A percentile compares a stretch with the other conserved stretches of the same genome.
Evolutionary conservation across 805 yeast genomes (phyloP).

Genomic region (Candida adriatica): DNA sequence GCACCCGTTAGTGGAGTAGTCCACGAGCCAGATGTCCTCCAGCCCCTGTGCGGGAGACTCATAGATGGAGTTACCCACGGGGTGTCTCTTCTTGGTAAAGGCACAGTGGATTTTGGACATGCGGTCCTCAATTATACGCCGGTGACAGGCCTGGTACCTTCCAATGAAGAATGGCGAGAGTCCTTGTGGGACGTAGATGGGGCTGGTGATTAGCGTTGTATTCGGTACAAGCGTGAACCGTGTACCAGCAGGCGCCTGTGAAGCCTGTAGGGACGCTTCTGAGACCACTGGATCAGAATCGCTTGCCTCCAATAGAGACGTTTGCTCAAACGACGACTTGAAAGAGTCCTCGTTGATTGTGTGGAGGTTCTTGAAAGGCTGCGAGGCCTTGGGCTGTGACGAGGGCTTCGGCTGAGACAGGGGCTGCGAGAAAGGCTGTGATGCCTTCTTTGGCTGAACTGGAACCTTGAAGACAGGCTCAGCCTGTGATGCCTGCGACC

Average conservation of each 20-base stretch:
- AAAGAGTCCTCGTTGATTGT: too few relatives aligned
- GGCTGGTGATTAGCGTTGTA: constrained; percentile 37
- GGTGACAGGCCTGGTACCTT: constrained; percentile 55
- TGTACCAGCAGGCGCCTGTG: constrained; percentile 44
- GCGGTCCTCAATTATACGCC: constrained; percentile 60
- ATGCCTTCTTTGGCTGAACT: constrained; percentile 5
- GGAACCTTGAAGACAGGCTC: constrained; percentile 21
- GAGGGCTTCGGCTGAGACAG: constrained; percentile 5
- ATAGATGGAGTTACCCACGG: constrained; percentile 45
- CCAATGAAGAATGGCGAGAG: constrained; percentile 68
- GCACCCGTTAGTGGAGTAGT: constrained; percentile 76
- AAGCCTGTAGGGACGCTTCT: too few relatives aligned
- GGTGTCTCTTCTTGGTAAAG: constrained; percentile 56
- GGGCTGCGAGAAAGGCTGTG: too few relatives aligned
- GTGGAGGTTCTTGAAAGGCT: too few relatives aligned
- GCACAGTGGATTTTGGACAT: constrained; percentile 83
- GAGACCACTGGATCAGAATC: too few relatives aligned
- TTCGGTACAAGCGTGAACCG: constrained; percentile 55
- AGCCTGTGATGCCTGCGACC: constrained; percentile 9
- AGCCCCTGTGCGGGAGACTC: constrained; percentile 70
- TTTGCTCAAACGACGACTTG: too few relatives aligned
- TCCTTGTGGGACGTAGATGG: constrained; percentile 60
- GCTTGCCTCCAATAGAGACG: too few relatives aligned
- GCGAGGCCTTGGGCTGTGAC: constrained; percentile 7
- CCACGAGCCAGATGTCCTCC: constrained; percentile 75